Evolutionary conservation across 1,139 yeast genomes (phyloP).

Genomic region (Scheffersomyces cryptocercus): DNA sequence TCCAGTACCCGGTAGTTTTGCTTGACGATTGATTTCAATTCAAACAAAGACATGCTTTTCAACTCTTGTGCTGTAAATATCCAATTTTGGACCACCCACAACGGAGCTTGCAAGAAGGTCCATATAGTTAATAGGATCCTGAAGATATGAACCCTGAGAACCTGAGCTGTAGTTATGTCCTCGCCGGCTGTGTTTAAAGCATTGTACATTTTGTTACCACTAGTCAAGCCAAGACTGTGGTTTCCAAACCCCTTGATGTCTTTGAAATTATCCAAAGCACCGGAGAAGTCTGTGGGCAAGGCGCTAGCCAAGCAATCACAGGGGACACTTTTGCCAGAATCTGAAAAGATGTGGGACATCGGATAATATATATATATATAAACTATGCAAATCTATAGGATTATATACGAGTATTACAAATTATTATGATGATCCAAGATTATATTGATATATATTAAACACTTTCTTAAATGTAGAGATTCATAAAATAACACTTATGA

Average conservation of each 20-base stretch:
- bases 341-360: too few relatives aligned
- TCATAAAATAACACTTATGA: too few relatives aligned
- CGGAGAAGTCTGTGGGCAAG: too few relatives aligned
- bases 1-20: not conserved
- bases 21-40: not conserved
- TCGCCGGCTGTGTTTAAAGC: not conserved
- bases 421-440: too few relatives aligned
- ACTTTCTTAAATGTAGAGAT: too few relatives aligned
- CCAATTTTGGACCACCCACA: not conserved
- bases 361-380: too few relatives aligned
- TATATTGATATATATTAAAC: too few relatives aligned
- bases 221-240: not conserved
- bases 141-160: not conserved
- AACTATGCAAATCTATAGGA: too few relatives aligned
- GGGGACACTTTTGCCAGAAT: too few relatives aligned
- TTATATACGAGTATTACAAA: too few relatives aligned
- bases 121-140: not conserved
- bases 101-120: not conserved
- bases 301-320: too few relatives aligned
- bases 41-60: not conserved
- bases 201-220: not conserved
- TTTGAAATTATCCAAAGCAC: not conserved
- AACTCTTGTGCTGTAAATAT: not conserved
- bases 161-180: not conserved
- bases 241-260: not conserved